Evolutionary conservation across 495 filamentous ascomycete genomes (phyloP), one percentile per base, ranked within the genome.

Genomic region (Monascus purpureus): DNA sequence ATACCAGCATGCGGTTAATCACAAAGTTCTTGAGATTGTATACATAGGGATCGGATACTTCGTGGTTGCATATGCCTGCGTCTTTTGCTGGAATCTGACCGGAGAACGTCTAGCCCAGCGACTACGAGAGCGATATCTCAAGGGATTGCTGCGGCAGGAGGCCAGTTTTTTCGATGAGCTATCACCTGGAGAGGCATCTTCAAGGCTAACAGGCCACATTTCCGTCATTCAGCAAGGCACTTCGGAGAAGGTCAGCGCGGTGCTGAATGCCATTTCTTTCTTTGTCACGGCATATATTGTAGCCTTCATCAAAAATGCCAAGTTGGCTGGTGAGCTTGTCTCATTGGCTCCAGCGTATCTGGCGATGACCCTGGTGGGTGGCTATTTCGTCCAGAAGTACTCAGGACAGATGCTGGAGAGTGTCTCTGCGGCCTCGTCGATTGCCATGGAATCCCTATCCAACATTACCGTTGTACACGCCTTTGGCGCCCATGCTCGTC

Each of bases 231-330:
- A 65, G 19, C 66, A 65, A 0, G 76, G 76, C 14, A 77, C 73
- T 7, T 70, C 70, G 1, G 76, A 81, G 49, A 81, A 81, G 42
- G 73, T 75, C 9, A 75, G 74, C 18, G 66, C 79, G 4, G 65
- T 63, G 26, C 46, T 80, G 18, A 58, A 63, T 20, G 68, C 64
- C 22, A 38, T 75, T 8, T 63, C 70, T 8, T 78, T 75, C 43
- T 77, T 81, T 42, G 38, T 78, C 16, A 69, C 69, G 1, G 65
- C 72, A 2, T 81, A 77, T 38, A 57, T 76, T 25, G 68, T 80
- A 4, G 71, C 72, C 7, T 79, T 80, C 36, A 65, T 73, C 43
- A 75, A 72, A 44, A 53, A 73, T 29, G 52, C 53, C 24, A 44
- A 39, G 17, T 40, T 64, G 7, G 56, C 57, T 3, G 56, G 45